Evolutionary conservation across 1,284 basidiomycete species (phyloP), one percentile per base, ranked within the genome.

Genomic region (Sutorius eximius): DNA sequence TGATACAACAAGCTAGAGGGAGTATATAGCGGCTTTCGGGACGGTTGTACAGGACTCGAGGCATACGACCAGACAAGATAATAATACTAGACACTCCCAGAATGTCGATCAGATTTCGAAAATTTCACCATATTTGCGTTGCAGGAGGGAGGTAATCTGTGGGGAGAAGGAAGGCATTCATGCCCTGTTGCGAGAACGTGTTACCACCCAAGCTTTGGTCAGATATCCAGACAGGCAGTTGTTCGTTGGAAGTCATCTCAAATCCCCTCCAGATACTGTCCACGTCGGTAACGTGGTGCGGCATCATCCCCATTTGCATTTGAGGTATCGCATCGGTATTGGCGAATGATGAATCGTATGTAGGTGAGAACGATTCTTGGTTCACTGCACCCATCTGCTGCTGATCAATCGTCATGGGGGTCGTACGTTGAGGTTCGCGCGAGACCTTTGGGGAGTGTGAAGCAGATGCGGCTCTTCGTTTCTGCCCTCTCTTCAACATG

Each of bases 401-500:
- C n/a, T 63, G 54, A 20, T 74, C 69, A 12, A 68, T 45, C n/a
- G 69, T 58, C 73, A 79, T 77, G 6, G 73, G 64, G 38, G 75
- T 60, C 10, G 74, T 66, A 32, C 73, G 73, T 57, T 75, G 77
- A 55, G 75, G 59, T 52, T 82, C 83, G 54, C 83, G 81, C 7
- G 77, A 61, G 12, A 77, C 65, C 55, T 80, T 80, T 3, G 83
- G 86, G 12, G 86, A 87, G 27, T 80, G 82, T 22, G 83, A 82
- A 12, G 67, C 69, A 15, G 83, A 84, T 9, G 73, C 70, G 5
- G 76, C 71, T 62, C 85, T 86, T 55, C 86, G 82, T 58, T 84
- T 87, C 63, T 85, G 82, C 29, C 88, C 86, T 57, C 88, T 81
- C 65, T 92, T 91, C 50, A 95, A 71, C 85, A 95, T 95, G 29